Evolutionary conservation across 352 stramenopile species (phyloP), one percentile per base, ranked within the genome.

Genomic region (Halophytophthora batemanensis): DNA sequence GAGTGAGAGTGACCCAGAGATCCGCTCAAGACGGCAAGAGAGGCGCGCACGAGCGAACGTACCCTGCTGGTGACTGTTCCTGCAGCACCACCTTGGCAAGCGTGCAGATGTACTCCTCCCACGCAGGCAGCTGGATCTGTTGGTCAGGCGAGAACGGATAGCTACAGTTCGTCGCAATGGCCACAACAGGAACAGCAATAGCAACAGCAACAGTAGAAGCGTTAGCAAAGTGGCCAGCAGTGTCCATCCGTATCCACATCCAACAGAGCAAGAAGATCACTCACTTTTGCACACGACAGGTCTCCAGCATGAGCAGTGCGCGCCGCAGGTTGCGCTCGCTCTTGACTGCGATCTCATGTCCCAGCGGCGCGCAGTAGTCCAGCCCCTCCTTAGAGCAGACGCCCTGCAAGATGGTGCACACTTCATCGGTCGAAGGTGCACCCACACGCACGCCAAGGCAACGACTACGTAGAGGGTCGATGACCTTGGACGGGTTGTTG

Each of bases 221-320:
- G 33, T 38, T 38, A 17, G 33, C 11, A 38, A 6, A 38, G 3
- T 38, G 11, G 11, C 33, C 11, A 38, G 11, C n/a, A 59, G 19
- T 33, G 41, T 29, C 22, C 22, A 28, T 8, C 11, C 53, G 14
- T 3, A 42, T 33, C 21, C 19, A 7, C n/a, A 23, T 13, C 14
- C 6, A 45, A 42, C 28, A 57, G 4, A 8, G 37, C 8, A 10
- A 53, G 1, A 23, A 19, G 17, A 0, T 10, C 2, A 48, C 68
- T 14, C 51, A 90, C 76, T 74, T 72, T 58, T 92, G 82, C 15
- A 92, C 82, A 12, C 77, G 79, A 53, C 82, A 97, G 3, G 96
- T 97, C 74, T 99, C 97, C 1, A 99, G 74, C 93, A 99, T 98
- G 28, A 99, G 84, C 47, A 99, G 35, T 18, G 95, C 97, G 37